phyloP scores from a whole-genome alignment of 1,284 basidiomycete species.

The Athelia sp. region DNA sequence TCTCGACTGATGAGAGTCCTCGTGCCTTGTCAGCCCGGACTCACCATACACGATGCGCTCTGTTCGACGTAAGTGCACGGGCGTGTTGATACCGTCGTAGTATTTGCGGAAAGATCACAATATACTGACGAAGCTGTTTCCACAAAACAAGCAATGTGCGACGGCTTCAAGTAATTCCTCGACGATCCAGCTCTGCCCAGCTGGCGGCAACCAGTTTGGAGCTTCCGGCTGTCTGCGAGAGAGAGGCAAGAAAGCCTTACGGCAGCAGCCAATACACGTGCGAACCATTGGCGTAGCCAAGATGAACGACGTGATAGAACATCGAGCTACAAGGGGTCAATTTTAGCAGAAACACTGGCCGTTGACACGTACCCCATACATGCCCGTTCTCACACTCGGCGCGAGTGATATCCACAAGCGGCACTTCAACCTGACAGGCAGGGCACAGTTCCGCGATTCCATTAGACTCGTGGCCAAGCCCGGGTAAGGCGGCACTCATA shows the following conservation, averaged over 20 bases:
- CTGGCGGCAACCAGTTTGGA: conserved; percentile 35
- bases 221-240: conserved; percentile 24
- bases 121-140: conserved; percentile 58
- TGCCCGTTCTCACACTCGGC: conserved; percentile 67
- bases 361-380: conserved; percentile 47
- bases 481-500: conserved; percentile 29
- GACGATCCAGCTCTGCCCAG: conserved; percentile 56
- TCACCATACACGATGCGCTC: too few relatives aligned
- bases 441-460: conserved; percentile 59
- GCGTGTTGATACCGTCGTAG: too few relatives aligned
- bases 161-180: conserved; percentile 60
- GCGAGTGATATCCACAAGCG: conserved; percentile 47
- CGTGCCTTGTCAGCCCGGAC: too few relatives aligned
- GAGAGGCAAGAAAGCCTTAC: conserved; percentile 61
- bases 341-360: conserved; percentile 1
- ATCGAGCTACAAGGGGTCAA: conserved; percentile 43
- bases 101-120: conserved; percentile 34
- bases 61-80: too few relatives aligned
- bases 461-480: conserved; percentile 13
- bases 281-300: conserved; percentile 61
- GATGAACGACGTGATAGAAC: conserved; percentile 68
- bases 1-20: too few relatives aligned
- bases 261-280: conserved; percentile 65
- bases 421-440: conserved; percentile 56
- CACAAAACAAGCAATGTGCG: conserved; percentile 62